Evolutionary conservation across 2,329 filamentous ascomycete species (phyloP).

Genomic region (Arthrobotrys sphaeroides): DNA sequence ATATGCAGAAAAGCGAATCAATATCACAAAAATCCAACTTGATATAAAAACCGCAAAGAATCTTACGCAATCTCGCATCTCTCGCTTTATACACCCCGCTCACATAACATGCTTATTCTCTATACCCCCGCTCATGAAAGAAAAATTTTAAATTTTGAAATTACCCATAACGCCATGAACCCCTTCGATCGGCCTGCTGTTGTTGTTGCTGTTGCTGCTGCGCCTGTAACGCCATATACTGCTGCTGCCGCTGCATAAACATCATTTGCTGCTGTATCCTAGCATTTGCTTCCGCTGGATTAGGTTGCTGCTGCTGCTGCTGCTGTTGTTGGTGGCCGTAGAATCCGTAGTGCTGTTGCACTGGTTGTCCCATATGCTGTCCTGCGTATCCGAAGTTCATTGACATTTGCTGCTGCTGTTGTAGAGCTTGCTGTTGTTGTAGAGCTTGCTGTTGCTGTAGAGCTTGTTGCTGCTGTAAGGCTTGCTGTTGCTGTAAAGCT

Average conservation of each 20-base stretch:
- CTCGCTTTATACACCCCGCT: background rate
- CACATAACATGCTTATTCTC: background rate
- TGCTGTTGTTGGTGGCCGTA: slow-evolving; percentile 47
- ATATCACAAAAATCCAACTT: too few relatives aligned
- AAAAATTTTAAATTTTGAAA: background rate
- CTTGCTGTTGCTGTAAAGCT: background rate
- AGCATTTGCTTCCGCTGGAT: background rate
- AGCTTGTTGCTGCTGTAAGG: slow-evolving; percentile 58
- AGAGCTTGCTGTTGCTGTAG: slow-evolving; percentile 58
- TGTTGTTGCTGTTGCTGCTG: slow-evolving; percentile 20
- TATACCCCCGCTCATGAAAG: background rate
- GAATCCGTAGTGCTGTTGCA: slow-evolving; percentile 57
- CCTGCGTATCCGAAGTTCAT: slow-evolving; percentile 55
- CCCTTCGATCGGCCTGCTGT: background rate
- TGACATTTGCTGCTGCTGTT: slow-evolving; percentile 56
- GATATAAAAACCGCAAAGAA: too few relatives aligned
- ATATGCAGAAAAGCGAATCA: too few relatives aligned
- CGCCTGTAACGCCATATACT: slow-evolving; percentile 27
- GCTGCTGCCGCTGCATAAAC: slow-evolving; percentile 30
- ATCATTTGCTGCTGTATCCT: slow-evolving; percentile 24
- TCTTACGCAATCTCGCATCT: too few relatives aligned
- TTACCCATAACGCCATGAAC: slow-evolving; percentile 42
- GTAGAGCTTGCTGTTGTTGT: too few relatives aligned
- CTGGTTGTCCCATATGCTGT: slow-evolving; percentile 53
- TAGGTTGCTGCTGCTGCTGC: background rate